These are phyloP conservation scores for Flaveria robusta DNA, from an alignment of 129 eudicot species.

Conservation along the genomic window DNA sequence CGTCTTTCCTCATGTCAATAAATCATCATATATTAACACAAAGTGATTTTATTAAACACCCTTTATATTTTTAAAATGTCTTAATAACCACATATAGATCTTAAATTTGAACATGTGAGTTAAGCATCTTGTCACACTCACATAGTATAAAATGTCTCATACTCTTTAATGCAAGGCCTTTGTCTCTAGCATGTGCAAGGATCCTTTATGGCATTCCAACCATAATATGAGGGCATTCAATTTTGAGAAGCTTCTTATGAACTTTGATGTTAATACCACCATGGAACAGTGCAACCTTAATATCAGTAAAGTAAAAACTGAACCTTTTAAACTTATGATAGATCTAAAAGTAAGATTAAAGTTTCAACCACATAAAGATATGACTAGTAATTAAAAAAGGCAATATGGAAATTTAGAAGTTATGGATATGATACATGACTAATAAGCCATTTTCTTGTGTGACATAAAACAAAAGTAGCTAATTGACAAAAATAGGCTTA, in stretches of 20 bases:
- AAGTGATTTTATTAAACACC: no score
- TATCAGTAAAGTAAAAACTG: conserved; percentile 76
- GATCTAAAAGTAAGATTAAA: conserved; percentile 43
- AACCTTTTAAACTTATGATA: conserved; percentile 83
- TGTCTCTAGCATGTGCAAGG: conserved; percentile 81
- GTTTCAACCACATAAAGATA: no score
- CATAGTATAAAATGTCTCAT: conserved; percentile 88
- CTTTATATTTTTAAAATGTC: no score
- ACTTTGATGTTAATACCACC: conserved; percentile 82
- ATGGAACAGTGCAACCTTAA: conserved; percentile 82
- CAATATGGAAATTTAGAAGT: not conserved
- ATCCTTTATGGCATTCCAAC: conserved; percentile 89
- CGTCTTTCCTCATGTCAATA: conserved; percentile 88
- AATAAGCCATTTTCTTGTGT: conserved; percentile 90
- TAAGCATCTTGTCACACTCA: conserved; percentile 95
- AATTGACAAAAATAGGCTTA: conserved; percentile 85
- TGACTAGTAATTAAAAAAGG: no score
- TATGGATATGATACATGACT: conserved; percentile 36
- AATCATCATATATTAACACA: no score
- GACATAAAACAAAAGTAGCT: conserved; percentile 80
- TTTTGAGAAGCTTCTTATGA: conserved; percentile 82
- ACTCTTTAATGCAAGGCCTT: conserved; percentile 66
- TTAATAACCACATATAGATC: no score
- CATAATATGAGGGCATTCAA: conserved; percentile 91
- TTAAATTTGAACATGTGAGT: conserved; percentile 66